Evolutionary conservation across 2,329 filamentous ascomycete species (phyloP).

Genomic region (Microdochium paspali): DNA sequence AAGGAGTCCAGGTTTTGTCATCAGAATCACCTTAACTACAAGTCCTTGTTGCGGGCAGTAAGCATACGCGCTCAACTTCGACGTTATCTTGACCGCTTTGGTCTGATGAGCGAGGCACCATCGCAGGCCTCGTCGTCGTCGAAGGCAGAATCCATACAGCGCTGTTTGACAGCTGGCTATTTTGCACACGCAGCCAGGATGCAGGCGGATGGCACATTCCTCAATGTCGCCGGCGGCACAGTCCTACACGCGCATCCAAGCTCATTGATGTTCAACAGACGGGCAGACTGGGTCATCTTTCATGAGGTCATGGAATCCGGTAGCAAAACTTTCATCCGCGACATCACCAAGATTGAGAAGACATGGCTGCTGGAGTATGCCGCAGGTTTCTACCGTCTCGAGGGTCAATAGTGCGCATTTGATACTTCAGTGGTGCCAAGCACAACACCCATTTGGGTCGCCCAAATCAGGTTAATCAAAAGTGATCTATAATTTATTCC

Average conservation of each 20-base stretch:
- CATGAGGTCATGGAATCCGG: slow-evolving; percentile 87
- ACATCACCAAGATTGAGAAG: slow-evolving; percentile 90
- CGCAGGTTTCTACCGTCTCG: slow-evolving; percentile 67
- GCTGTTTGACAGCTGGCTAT: slow-evolving; percentile 82
- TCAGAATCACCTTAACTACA: slow-evolving; percentile 80
- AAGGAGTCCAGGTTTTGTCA: slow-evolving; percentile 83
- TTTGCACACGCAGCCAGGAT: slow-evolving; percentile 91
- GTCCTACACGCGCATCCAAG: slow-evolving; percentile 82
- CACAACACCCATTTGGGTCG: no score
- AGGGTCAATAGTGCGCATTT: no score
- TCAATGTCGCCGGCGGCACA: slow-evolving; percentile 70
- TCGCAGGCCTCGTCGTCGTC: slow-evolving; percentile 10
- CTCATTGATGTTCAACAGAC: slow-evolving; percentile 91
- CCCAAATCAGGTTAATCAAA: no score
- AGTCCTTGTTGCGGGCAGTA: slow-evolving; percentile 70
- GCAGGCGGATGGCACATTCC: slow-evolving; percentile 86
- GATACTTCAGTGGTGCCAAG: no score
- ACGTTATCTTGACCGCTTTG: slow-evolving; percentile 79
- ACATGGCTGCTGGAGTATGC: slow-evolving; percentile 87
- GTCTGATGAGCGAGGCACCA: slow-evolving; percentile 52
- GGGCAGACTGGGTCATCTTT: slow-evolving; percentile 94
- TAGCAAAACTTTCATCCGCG: slow-evolving; percentile 80
- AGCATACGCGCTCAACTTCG: slow-evolving; percentile 81
- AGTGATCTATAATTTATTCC: no score
- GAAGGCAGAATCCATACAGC: slow-evolving; percentile 64